Evolutionary conservation across 306 rosid genomes (phyloP).

Genomic region (Glycyrrhiza uralensis): DNA sequence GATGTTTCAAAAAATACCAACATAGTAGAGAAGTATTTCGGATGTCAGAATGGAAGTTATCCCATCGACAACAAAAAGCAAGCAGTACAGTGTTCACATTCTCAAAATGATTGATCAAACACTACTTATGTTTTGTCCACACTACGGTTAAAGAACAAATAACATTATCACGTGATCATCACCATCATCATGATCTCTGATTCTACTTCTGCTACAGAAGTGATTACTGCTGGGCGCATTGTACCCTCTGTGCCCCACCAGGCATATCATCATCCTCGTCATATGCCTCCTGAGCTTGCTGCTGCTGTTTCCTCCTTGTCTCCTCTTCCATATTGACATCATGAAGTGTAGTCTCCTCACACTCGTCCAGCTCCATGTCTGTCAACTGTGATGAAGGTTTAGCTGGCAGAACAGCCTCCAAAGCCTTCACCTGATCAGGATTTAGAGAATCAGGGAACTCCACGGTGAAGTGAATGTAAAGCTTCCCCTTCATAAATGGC

Average conservation of each 20-base stretch:
- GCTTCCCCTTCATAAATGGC: constrained; percentile 92
- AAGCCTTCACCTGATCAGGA: constrained; percentile 59
- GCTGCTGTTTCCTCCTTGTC: constrained; percentile 71
- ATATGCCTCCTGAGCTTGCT: constrained; percentile 70
- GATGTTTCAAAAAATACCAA: constrained; percentile 1
- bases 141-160: constrained; percentile 6
- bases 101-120: constrained; percentile 17
- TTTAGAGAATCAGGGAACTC: constrained; percentile 74
- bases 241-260: constrained; percentile 95
- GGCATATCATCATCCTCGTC: constrained; percentile 85
- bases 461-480: constrained; percentile 80
- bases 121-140: constrained; percentile 3
- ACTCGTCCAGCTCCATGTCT: constrained; percentile 91
- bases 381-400: constrained; percentile 52
- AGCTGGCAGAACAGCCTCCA: constrained; percentile 69
- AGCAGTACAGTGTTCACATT: neutral
- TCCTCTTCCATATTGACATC: constrained; percentile 91
- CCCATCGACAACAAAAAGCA: constrained; percentile 20
- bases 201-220: neutral
- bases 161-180: neutral
- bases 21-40: neutral
- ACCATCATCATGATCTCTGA: neutral
- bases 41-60: constrained; percentile 13
- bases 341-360: constrained; percentile 87
- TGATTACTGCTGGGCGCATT: constrained; percentile 83